phyloP scores from a whole-genome alignment of 805 yeast genomes.

The Yamadazyma nakazawae region DNA sequence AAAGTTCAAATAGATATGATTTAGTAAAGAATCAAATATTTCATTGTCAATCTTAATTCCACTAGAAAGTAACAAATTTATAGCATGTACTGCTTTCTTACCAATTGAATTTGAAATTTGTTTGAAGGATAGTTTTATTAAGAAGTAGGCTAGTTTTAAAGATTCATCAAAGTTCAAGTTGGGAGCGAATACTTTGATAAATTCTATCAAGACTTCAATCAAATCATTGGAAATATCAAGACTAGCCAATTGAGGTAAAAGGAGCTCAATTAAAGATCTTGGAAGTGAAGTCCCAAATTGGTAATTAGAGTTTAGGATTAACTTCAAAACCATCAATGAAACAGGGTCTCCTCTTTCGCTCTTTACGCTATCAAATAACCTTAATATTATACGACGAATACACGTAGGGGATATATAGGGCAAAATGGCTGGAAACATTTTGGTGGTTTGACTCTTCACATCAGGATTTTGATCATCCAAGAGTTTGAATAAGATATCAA shows the following conservation, averaged over 20 bases:
- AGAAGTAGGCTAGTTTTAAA: conserved; percentile 18
- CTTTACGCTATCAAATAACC: conserved; percentile 23
- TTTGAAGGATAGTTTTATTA: conserved; percentile 37
- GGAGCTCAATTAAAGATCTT: conserved; percentile 28
- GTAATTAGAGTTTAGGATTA: conserved; percentile 33
- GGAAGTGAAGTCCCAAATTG: conserved; percentile 22
- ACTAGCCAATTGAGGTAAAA: conserved; percentile 38
- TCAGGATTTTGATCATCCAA: conserved; percentile 64
- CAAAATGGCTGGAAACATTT: conserved; percentile 40
- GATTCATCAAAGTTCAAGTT: conserved; percentile 37
- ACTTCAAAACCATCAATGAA: conserved; percentile 51
- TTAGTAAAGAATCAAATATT: conserved; percentile 17
- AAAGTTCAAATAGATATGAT: conserved; percentile 11
- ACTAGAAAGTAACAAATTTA: conserved; percentile 40
- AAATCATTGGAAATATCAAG: conserved; percentile 47
- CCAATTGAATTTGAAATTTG: conserved; percentile 38
- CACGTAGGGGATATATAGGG: conserved; percentile 32
- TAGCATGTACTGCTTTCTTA: conserved; percentile 48
- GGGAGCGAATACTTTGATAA: conserved; percentile 48
- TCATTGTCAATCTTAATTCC: conserved; percentile 9
- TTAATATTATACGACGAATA: conserved; percentile 24
- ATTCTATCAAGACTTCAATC: conserved; percentile 58
- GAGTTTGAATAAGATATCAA: conserved; percentile 39
- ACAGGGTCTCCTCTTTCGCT: conserved; percentile 31
- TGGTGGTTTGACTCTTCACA: conserved; percentile 72